Base-by-base conservation (phyloP, 2,329 filamentous ascomycete species). In the Hymenoscyphus scutula region DNA sequence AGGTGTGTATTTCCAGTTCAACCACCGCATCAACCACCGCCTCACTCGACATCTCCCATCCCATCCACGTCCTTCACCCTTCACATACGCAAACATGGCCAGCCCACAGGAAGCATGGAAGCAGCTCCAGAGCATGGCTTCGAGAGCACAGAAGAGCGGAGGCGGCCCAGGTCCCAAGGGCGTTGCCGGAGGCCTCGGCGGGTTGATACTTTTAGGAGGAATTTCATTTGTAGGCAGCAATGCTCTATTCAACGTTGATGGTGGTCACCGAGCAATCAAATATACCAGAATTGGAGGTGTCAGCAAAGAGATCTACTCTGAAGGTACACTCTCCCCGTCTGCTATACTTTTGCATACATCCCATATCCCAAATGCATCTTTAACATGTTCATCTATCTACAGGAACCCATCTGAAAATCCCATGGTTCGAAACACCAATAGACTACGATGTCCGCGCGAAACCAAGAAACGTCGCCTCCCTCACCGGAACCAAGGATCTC, bases 251-350 rank as follows among this genome's bases (percentile, higher is more conserved):
- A 89, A 89, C 80, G 95, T 99, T 72, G 95, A 99, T 75, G 95
- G 95, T 88, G 95, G 95, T 80, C 95, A 98, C 79, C 89, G 95
- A 75, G 95, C 95, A 69, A 99, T 99, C 84, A 99, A 99, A 79
- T 99, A 99, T 81, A 92, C 89, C 72, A 89, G 93, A 76, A 74
- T 97, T 78, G 91, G 87, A 73, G 95, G 95, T 82, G 94, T 99
- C 61, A 89, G 91, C 83, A 93, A 93, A 80, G 92, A 98, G 74
- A 99, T 99, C 77, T 99, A 96, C 81, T 84, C 73, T 72, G 95
- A 99, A 92, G 95, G 94, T 92, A 78, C 67, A 77, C 34, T 1
- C 25, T 8, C 6, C 17, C 13, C 10, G 17, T 11, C 45, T 11
- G 37, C 11, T 15, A 57, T 23, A 17, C 10, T 53, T 30, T 30